Evolutionary conservation across 148 eudicot species (phyloP), one percentile per base, ranked within the genome.

Genomic region (Silene conica): DNA sequence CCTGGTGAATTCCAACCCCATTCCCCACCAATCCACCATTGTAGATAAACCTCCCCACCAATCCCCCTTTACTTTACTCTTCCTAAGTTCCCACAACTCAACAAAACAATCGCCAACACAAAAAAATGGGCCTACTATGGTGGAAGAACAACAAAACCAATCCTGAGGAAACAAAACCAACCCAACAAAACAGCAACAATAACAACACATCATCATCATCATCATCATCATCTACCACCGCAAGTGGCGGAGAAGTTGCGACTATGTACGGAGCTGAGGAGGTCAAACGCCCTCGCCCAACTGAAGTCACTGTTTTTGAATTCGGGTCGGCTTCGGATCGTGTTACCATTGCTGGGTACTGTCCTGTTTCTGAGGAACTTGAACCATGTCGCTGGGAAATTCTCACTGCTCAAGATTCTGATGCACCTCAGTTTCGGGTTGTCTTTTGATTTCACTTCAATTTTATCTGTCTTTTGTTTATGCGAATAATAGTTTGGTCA

Each of bases 381-480:
- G 91, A 92, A 82, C 97, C 97, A 21, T 90, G 96, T 78, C 96
- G 91, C n/a, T 92, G 97, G 97, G 93, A 90, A 81, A 87, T 90
- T 41, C 67, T 87, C 75, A 86, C 92, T 6, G 87, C 90, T 20
- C 77, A 77, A 46, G 97, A 76, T 56, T 74, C 86, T 45, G 77
- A 83, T 41, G 89, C 90, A 1, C 97, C 97, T 18, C 94, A 81
- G 71, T 89, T 91, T 61, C 91, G 93, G 54, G 85, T 91, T 18
- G 91, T 89, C 15, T 91, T 91, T 38, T 91, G 81, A 90, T 62
- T 50, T 50, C 2, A 1, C 31, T n/a, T 15, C 76, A 8, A 34
- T 26, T 31, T 31, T 34, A 63, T 23, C 4, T 26, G 0, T 12
- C 12, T 26, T 25, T 63, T 22, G 2, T 8, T 38, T 6, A 38